A percentile compares a stretch with the other conserved stretches of the same genome.
These are phyloP conservation scores for Truncatella angustata DNA, from an alignment of 2,329 filamentous ascomycete genomes.

Conservation along the genomic window DNA sequence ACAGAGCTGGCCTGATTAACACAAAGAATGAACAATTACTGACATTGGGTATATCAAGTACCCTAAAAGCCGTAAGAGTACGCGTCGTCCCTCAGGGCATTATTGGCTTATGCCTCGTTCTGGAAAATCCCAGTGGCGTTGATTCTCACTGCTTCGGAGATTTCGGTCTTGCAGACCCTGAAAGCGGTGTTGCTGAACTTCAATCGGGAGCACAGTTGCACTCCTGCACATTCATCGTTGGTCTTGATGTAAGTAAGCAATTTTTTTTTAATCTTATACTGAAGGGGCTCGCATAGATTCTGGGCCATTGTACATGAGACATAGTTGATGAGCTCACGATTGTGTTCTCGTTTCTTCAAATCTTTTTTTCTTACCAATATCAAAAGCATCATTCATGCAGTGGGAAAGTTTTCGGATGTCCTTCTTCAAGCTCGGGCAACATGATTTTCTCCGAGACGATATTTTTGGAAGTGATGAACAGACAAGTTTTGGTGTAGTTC, in stretches of 20 bases:
- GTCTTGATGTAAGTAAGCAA: slow-evolving; percentile 14
- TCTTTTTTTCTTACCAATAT: too few relatives aligned
- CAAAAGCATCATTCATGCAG: too few relatives aligned
- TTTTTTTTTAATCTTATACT: not conserved
- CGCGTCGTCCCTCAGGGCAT: slow-evolving; percentile 12
- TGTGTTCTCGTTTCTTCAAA: too few relatives aligned
- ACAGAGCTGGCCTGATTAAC: slow-evolving; percentile 15
- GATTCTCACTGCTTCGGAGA: slow-evolving; percentile 10
- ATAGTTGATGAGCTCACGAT: too few relatives aligned
- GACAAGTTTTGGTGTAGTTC: too few relatives aligned
- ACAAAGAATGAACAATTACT: slow-evolving; percentile 9
- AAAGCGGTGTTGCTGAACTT: slow-evolving; percentile 13
- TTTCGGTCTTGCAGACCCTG: slow-evolving; percentile 8
- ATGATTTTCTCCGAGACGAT: too few relatives aligned
- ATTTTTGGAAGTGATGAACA: too few relatives aligned
- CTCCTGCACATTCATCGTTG: slow-evolving; percentile 13
- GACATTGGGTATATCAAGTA: slow-evolving; percentile 1
- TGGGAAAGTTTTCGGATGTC: too few relatives aligned
- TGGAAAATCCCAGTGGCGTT: slow-evolving; percentile 6
- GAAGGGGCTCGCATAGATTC: too few relatives aligned
- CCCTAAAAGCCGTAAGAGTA: slow-evolving; percentile 12
- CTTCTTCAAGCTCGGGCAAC: too few relatives aligned
- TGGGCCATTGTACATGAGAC: too few relatives aligned
- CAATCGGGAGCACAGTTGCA: not conserved
- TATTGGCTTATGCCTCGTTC: slow-evolving; percentile 14